Base-by-base conservation (phyloP, 345 rosid species). In the Bruguiera parviflora region DNA sequence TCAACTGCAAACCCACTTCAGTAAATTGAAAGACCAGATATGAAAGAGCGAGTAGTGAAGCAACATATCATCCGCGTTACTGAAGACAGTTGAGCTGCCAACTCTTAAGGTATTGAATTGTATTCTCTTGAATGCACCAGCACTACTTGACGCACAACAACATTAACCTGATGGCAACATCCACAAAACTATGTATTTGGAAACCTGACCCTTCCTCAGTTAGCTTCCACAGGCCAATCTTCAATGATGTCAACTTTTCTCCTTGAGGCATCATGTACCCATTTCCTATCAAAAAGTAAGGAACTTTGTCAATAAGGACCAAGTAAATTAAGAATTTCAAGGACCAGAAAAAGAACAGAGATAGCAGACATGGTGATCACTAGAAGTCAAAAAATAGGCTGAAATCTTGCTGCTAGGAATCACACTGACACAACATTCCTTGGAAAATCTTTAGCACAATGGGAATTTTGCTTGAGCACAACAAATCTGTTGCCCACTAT, bases 121-220 rank as follows among this genome's bases (percentile, higher is more conserved):
- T 53, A 65, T 62, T 76, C 28, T 67, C 69, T 75, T 71, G 64
- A 55, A 57, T 68, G 47, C 71, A 43, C 65, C 67, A 33, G n/a
- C 81, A 69, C 63, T 74, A 58, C 53, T 43, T 49, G 29, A 67
- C 53, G 80, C 68, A 66, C 28, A 63, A 71, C 72, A 77, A 68
- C 80, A 75, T 67, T 74, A 46, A 71, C 58, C 65, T 70, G 77
- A 61, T 60, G 58, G 60, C 24, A 39, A 58, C 80, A 53, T 59
- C 65, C 65, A 39, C 72, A 55, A 53, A 53, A 71, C 72, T 31
- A 46, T 63, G 28, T 53, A 33, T 67, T 27, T 20, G 56, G 58
- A 72, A 67, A 79, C 76, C 76, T 66, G 76, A 61, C 52, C 65
- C 67, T 27, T 65, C 73, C 59, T 61, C 47, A 3, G 31, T 71